These are phyloP conservation scores for Beauveria brongniartii DNA, from an alignment of 2,329 filamentous ascomycete genomes.

Conservation along the genomic window DNA sequence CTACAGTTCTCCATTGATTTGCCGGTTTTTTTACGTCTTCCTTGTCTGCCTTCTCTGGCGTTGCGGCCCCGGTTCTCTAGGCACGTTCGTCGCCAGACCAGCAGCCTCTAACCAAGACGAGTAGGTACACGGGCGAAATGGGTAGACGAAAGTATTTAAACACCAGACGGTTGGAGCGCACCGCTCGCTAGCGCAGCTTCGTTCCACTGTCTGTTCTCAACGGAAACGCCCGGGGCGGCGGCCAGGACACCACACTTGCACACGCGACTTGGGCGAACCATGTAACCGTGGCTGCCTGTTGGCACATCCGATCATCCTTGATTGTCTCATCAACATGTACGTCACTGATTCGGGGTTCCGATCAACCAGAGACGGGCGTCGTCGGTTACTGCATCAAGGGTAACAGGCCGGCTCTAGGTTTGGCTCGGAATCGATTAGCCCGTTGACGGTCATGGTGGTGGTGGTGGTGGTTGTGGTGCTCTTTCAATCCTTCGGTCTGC, in stretches of 20 bases:
- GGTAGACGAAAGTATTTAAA: background rate
- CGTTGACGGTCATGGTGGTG: background rate
- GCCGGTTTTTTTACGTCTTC: background rate
- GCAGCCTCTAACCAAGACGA: background rate
- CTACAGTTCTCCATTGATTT: no score
- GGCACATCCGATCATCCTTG: background rate
- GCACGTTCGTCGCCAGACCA: background rate
- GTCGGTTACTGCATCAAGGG: background rate
- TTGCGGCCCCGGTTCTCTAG: no score
- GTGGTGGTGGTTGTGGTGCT: background rate
- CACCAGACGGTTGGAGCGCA: background rate
- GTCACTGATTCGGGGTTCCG: background rate
- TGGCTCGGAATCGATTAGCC: background rate
- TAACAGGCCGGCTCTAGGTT: background rate
- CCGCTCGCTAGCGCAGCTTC: background rate
- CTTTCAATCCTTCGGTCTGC: background rate
- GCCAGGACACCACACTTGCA: background rate
- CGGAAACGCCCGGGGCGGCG: background rate
- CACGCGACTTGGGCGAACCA: slow-evolving; percentile 3
- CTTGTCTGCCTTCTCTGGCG: background rate
- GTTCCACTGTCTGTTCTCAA: slow-evolving; percentile 2
- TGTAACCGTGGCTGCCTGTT: background rate
- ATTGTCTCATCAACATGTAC: background rate
- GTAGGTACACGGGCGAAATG: background rate
- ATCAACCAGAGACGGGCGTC: background rate